phyloP scores from a whole-genome alignment of 495 filamentous ascomycete genomes.

The Penicillium longicatenatum region DNA sequence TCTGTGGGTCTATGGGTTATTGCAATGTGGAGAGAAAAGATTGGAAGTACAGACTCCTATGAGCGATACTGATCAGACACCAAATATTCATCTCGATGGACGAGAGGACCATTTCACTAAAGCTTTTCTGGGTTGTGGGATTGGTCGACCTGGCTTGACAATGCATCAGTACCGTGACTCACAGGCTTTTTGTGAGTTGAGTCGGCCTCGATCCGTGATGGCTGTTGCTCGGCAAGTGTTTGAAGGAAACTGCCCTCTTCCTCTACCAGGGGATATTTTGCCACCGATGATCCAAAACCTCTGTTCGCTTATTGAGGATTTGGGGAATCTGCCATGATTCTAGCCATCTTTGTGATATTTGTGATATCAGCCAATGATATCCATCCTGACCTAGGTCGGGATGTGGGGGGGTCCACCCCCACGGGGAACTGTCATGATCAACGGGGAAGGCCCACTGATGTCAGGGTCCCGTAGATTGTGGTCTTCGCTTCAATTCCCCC shows the following conservation, averaged over 20 bases:
- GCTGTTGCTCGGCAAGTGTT: slow-evolving; percentile 48
- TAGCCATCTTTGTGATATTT: too few relatives aligned
- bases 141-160: slow-evolving; percentile 35
- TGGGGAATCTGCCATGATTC: slow-evolving; percentile 32
- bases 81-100: slow-evolving; percentile 34
- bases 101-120: slow-evolving; percentile 28
- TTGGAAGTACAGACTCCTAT: slow-evolving; percentile 8
- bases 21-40: slow-evolving; percentile 26
- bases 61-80: slow-evolving; percentile 15
- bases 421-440: background rate
- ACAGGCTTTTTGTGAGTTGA: slow-evolving; percentile 20
- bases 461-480: background rate
- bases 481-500: background rate
- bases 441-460: background rate
- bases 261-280: slow-evolving; percentile 21
- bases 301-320: slow-evolving; percentile 52
- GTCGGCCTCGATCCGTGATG: slow-evolving; percentile 42
- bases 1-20: slow-evolving; percentile 58
- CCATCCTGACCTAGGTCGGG: background rate
- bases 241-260: slow-evolving; percentile 42
- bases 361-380: background rate
- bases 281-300: slow-evolving; percentile 57
- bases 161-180: slow-evolving; percentile 21
- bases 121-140: slow-evolving; percentile 36
- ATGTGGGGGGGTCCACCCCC: background rate